Conservation (phyloP, 176 grass and related monocot species). For the Oryza punctata region DNA sequence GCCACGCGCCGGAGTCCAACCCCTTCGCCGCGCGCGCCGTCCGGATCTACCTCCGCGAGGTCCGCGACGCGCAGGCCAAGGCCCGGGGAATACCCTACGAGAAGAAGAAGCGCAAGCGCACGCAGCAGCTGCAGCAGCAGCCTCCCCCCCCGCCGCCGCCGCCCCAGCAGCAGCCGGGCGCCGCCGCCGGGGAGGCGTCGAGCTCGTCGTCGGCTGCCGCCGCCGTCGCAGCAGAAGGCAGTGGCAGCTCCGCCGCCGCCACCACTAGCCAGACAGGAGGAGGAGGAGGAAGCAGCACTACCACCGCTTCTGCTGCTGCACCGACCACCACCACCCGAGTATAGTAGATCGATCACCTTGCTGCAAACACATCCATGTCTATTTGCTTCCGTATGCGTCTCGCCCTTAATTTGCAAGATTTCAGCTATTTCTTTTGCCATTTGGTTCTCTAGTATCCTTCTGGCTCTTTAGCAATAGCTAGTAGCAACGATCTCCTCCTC, state of each 20-base stretch:
- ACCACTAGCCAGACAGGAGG: constrained; percentile 20
- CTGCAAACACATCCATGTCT: constrained; percentile 25
- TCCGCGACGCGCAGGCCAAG: constrained; percentile 92
- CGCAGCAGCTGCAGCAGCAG: background rate
- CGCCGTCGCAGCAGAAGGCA: constrained; percentile 27
- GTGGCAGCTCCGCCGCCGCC: background rate
- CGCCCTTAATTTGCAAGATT: constrained; percentile 47
- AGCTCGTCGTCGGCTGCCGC: constrained; percentile 32
- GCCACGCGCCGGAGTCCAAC: constrained; percentile 81
- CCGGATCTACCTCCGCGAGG: constrained; percentile 97
- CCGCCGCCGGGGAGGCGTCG: constrained; percentile 16
- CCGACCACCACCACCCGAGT: constrained; percentile 41
- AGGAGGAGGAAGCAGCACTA: background rate
- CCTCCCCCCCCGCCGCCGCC: constrained; percentile 1
- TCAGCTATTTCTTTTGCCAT: constrained; percentile 40
- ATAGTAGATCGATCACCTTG: constrained; percentile 48
- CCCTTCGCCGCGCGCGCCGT: constrained; percentile 90
- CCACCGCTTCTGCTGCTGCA: constrained; percentile 9
- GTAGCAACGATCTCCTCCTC: background rate
- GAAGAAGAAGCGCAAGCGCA: constrained; percentile 96
- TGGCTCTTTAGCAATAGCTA: background rate
- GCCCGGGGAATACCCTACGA: constrained; percentile 92
- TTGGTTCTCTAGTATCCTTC: constrained; percentile 24
- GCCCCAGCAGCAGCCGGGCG: background rate
- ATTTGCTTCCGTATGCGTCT: constrained; percentile 50